Evolutionary conservation across 108 stramenopile genomes (phyloP).

Genomic region (Pseudonitzschia multiseries): DNA sequence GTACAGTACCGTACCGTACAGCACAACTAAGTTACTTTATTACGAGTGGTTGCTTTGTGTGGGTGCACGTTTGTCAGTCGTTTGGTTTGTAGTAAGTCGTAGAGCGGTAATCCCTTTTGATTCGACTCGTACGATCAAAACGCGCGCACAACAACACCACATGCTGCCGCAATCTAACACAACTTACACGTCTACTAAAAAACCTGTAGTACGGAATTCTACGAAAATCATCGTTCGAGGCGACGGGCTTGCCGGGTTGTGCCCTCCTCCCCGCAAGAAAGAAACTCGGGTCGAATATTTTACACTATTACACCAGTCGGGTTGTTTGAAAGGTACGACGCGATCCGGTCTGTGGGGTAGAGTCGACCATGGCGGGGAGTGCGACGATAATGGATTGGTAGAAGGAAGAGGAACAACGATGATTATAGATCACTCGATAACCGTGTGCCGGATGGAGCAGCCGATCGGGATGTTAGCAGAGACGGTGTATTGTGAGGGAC

Average conservation of each 20-base stretch:
- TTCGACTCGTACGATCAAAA: background rate
- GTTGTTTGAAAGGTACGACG: background rate
- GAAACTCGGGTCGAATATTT: background rate
- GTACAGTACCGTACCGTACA: too few species aligned
- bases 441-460: too few species aligned
- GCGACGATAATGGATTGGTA: background rate
- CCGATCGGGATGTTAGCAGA: too few species aligned
- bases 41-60: too few species aligned
- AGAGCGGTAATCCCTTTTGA: background rate
- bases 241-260: too few species aligned
- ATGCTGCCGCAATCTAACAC: background rate
- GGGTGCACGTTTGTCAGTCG: background rate
- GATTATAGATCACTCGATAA: too few species aligned
- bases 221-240: background rate
- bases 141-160: too few species aligned
- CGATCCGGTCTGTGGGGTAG: background rate
- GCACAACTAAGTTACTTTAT: too few species aligned
- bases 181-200: constrained; percentile 15
- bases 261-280: too few species aligned
- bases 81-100: constrained; percentile 13
- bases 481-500: too few species aligned
- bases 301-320: background rate
- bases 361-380: background rate
- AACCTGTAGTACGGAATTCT: background rate
- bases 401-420: too few species aligned